Base-by-base conservation (phyloP, 169 alveolate species). In the Babesia caballi region DNA sequence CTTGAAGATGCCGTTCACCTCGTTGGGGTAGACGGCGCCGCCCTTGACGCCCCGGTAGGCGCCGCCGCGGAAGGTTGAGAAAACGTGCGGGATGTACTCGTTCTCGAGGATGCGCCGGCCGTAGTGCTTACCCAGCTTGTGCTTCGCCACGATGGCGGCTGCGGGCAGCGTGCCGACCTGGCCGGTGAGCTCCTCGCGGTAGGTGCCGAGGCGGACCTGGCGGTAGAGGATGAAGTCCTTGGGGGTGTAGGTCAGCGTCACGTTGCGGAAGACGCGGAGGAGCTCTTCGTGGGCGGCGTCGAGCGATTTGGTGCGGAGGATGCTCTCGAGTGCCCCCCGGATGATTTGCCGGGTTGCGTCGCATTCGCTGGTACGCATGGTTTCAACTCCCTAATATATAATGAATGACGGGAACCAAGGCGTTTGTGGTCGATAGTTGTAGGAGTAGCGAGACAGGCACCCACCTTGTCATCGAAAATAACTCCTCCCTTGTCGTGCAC, bases 61-160 rank as follows among this genome's bases (percentile, higher is more conserved):
- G 23, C 59, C 76, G 14, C 25, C 47, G 19, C 72, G 74, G 28
- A 68, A 69, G 25, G 51, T 35, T 25, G 85, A 53, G 19, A 83
- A 41, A 14, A 83, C 74, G 51, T 66, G 82, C 19, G 90, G 90
- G n/a, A 83, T 74, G 50, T 57, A 74, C 50, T 83, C 90, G 33
- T 83, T 83, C 54, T 83, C 75, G n/a, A 56, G 44, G 41, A 83
- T 59, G 14, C 74, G 52, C 17, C 32, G 30, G 17, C 76, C 66
- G 14, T 75, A 71, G 51, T 63, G 70, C 47, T 32, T 67, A 12
- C 58, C 50, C 61, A 66, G 17, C 42, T 74, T 63, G 52, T 83
- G 59, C 54, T 67, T 83, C 4, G 90, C 90, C 35, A 83, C 90
- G 30, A 83, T 67, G 36, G 90, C 90, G 41, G 81, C 85, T 23